phyloP scores from a whole-genome alignment of 2,329 filamentous ascomycete genomes.

The Penicillium sp. region DNA sequence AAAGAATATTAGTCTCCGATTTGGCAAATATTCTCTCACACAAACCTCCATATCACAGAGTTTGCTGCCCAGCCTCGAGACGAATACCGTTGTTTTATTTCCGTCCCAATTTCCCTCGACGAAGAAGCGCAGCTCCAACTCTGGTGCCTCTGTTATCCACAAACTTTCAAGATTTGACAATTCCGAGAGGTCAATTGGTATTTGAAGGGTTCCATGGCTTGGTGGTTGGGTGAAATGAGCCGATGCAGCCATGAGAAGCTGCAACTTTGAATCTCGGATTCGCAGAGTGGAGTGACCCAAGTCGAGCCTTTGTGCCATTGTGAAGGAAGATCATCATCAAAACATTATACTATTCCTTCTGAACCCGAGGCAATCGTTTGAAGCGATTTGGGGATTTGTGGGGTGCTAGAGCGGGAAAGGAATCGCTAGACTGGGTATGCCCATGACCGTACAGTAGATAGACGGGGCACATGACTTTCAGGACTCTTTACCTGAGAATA shows the following conservation, averaged over 20 bases:
- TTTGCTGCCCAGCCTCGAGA: constrained; percentile 21
- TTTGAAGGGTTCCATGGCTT: neutral
- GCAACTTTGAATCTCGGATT: constrained; percentile 3
- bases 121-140: constrained; percentile 29
- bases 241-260: neutral
- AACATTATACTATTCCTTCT: neutral
- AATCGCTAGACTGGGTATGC: neutral
- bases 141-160: constrained; percentile 34
- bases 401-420: neutral
- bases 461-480: neutral
- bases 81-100: constrained; percentile 6
- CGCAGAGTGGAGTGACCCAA: constrained; percentile 5
- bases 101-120: constrained; percentile 15
- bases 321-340: constrained; percentile 1
- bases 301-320: constrained; percentile 21
- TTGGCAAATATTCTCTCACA: neutral
- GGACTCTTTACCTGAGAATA: neutral
- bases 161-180: constrained; percentile 10
- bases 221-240: neutral
- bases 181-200: neutral
- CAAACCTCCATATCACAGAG: constrained; percentile 30
- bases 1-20: neutral
- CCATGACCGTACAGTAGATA: neutral
- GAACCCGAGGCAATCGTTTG: no score
- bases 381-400: neutral